Conservation (phyloP, 345 rosid genomes). For the Euphorbia peplus region DNA sequence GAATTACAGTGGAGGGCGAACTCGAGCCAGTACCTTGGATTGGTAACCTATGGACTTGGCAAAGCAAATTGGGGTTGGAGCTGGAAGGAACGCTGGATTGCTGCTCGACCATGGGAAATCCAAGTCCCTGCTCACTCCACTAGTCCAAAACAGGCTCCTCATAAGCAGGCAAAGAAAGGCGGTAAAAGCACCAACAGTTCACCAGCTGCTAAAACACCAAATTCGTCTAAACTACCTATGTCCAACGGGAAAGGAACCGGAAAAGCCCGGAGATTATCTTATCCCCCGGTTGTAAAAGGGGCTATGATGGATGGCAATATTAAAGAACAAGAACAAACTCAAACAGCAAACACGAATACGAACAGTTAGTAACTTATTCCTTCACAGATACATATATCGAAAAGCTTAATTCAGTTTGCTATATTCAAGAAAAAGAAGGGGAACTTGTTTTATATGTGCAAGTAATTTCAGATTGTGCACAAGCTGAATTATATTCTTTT, state of each 20-base stretch:
- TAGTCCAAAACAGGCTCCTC: conserved; percentile 56
- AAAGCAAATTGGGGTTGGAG: conserved; percentile 97
- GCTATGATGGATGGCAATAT: conserved; percentile 21
- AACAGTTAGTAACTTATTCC: conserved; percentile 20
- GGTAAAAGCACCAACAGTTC: conserved; percentile 35
- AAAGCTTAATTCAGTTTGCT: neutral
- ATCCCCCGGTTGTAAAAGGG: conserved; percentile 51
- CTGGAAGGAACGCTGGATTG: conserved; percentile 94
- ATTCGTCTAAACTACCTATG: conserved; percentile 39
- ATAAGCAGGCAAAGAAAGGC: conserved; percentile 39
- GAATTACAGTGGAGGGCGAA: conserved; percentile 76
- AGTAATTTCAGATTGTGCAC: neutral
- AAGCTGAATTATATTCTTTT: neutral
- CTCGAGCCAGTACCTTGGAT: conserved; percentile 44
- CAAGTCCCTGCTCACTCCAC: conserved; percentile 39
- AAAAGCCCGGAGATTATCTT: conserved; percentile 65
- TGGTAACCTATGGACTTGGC: conserved; percentile 50
- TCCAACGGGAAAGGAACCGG: conserved; percentile 37
- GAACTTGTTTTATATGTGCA: neutral
- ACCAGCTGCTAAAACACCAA: conserved; percentile 48
- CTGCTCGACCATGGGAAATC: conserved; percentile 93
- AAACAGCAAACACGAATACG: conserved; percentile 18
- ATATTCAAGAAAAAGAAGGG: neutral
- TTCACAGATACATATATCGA: neutral
- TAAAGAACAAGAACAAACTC: conserved; percentile 25